Evolutionary conservation across 106 monocot genomes (phyloP).

Genomic region (Dendrobium nobile): DNA sequence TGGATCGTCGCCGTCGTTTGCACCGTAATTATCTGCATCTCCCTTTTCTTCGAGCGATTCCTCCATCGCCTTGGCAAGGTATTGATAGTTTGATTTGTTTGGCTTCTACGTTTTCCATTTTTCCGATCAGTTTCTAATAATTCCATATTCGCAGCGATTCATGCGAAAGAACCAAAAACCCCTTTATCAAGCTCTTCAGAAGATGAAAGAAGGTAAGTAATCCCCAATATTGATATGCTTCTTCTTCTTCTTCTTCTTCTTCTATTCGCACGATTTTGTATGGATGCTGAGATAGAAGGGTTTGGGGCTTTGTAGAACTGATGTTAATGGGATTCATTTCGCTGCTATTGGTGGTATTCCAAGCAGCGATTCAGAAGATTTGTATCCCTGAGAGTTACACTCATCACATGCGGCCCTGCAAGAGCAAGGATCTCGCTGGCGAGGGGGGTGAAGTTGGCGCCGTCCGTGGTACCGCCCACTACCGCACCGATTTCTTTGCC

Average conservation of each 20-base stretch:
- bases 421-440: neutral
- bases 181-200: conserved; percentile 66
- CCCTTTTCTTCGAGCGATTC: conserved; percentile 49
- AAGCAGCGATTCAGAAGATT: conserved; percentile 51
- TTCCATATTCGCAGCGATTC: conserved; percentile 9
- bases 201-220: conserved; percentile 66
- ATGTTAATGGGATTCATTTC: conserved; percentile 97
- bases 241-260: conserved; percentile 3
- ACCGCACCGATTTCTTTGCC: conserved; percentile 10
- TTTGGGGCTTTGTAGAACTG: conserved; percentile 42
- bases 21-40: conserved; percentile 48
- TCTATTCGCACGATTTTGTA: neutral
- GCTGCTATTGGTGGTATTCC: conserved; percentile 59
- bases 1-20: conserved; percentile 70
- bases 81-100: neutral
- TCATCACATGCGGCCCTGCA: conserved; percentile 66
- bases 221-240: neutral
- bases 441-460: neutral
- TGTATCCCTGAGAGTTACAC: conserved; percentile 35
- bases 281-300: neutral
- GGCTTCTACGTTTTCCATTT: neutral
- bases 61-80: conserved; percentile 60
- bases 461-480: conserved; percentile 10
- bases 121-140: neutral
- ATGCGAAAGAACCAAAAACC: conserved; percentile 66